A percentile compares a stretch with the other conserved stretches of the same genome.
phyloP scores from a whole-genome alignment of 1,284 basidiomycete genomes.

The Puccinia hordei region DNA sequence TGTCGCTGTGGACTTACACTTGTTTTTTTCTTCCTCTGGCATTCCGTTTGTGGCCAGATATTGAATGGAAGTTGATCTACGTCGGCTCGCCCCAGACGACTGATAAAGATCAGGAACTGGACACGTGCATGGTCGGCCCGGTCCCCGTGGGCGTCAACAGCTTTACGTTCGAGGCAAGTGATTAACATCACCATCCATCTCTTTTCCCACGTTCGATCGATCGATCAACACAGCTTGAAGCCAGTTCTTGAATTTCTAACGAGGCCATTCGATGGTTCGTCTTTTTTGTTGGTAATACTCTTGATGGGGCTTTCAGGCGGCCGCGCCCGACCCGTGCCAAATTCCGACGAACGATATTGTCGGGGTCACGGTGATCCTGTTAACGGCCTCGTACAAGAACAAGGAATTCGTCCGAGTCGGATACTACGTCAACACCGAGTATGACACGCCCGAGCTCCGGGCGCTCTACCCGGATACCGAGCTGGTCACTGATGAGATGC shows the following conservation, averaged over 20 bases:
- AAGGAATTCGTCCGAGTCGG: slow-evolving; percentile 98
- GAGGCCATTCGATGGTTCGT: background rate
- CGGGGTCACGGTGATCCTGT: slow-evolving; percentile 85
- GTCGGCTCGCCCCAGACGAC: slow-evolving; percentile 91
- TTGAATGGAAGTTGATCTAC: slow-evolving; percentile 97
- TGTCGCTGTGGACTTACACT: background rate
- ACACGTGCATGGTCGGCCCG: slow-evolving; percentile 76
- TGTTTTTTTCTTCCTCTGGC: background rate
- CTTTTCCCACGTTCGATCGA: background rate
- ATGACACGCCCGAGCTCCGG: slow-evolving; percentile 88
- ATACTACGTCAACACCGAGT: slow-evolving; percentile 99
- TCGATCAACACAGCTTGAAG: background rate
- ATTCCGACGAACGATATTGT: slow-evolving; percentile 82
- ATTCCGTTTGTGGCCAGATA: slow-evolving; percentile 63
- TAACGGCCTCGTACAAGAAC: slow-evolving; percentile 85
- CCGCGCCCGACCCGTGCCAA: slow-evolving; percentile 66
- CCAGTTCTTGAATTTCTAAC: background rate
- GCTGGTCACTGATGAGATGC: slow-evolving; percentile 62
- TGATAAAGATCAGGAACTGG: slow-evolving; percentile 90
- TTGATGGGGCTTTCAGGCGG: slow-evolving; percentile 59
- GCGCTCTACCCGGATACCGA: slow-evolving; percentile 69
- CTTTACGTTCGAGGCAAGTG: slow-evolving; percentile 80
- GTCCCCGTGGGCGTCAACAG: slow-evolving; percentile 92
- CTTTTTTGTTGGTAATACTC: background rate
- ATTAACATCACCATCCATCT: slow-evolving; percentile 46